phyloP scores from a whole-genome alignment of 116 monocot genomes.

The Phalaenopsis hybrid region DNA sequence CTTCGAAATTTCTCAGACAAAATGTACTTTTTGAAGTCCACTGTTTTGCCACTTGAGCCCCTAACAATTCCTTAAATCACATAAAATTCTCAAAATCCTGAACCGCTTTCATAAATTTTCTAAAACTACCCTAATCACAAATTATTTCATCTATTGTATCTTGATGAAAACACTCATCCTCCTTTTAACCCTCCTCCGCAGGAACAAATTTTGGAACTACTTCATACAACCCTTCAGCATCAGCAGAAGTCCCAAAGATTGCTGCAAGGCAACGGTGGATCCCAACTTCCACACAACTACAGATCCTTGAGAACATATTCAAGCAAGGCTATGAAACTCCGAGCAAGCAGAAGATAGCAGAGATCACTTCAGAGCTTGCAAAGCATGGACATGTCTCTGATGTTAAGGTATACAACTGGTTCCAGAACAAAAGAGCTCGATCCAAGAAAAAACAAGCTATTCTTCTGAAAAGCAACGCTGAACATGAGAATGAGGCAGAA shows the following conservation, averaged over 20 bases:
- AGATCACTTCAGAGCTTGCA: constrained; percentile 53
- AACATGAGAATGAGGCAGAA: constrained; percentile 48
- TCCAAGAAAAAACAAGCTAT: constrained; percentile 42
- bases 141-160: no score
- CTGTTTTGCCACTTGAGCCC: no score
- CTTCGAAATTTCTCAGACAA: no score
- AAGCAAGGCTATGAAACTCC: constrained; percentile 61
- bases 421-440: constrained; percentile 78
- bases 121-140: no score
- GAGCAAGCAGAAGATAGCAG: constrained; percentile 76
- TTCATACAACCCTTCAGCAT: constrained; percentile 35
- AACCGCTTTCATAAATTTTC: no score
- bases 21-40: no score
- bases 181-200: background rate
- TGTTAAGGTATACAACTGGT: constrained; percentile 89
- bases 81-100: no score
- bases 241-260: constrained; percentile 49
- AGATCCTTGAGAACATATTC: constrained; percentile 70
- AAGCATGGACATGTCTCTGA: constrained; percentile 71
- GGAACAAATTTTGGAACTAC: constrained; percentile 53
- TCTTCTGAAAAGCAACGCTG: constrained; percentile 19
- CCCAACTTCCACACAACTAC: constrained; percentile 70
- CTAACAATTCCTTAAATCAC: no score
- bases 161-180: no score
- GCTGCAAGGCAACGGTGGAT: constrained; percentile 69